Evolutionary conservation across 441 rosid genomes (phyloP).

Genomic region (Pelargonium fulgidum): DNA sequence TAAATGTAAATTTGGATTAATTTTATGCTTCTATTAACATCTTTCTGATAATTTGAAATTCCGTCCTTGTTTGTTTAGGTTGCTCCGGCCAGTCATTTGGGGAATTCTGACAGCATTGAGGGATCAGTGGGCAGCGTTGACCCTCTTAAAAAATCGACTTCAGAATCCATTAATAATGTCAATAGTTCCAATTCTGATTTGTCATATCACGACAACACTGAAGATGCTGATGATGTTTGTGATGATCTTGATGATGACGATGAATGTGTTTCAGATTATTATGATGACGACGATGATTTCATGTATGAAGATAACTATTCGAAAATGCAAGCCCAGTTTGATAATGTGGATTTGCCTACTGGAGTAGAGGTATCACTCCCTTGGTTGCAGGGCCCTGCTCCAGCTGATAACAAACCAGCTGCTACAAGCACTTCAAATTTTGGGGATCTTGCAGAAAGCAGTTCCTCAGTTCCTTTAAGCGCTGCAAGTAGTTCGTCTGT

Average conservation of each 20-base stretch:
- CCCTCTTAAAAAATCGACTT: slow-evolving; percentile 28
- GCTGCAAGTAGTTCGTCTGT: slow-evolving; percentile 6
- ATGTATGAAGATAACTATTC: slow-evolving; percentile 32
- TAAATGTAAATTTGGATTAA: too few species aligned
- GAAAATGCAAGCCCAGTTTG: slow-evolving; percentile 40
- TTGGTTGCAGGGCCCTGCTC: slow-evolving; percentile 37
- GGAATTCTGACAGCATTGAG: slow-evolving; percentile 18
- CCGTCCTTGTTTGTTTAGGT: slow-evolving; percentile 23
- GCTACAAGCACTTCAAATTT: slow-evolving; percentile 16
- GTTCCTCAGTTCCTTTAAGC: slow-evolving; percentile 13
- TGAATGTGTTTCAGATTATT: slow-evolving; percentile 11
- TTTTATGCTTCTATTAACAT: too few species aligned
- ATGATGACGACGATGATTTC: slow-evolving; percentile 9
- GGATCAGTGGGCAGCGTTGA: slow-evolving; percentile 25
- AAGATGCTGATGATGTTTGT: slow-evolving; percentile 16
- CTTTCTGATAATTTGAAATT: too few species aligned
- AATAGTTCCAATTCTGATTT: slow-evolving; percentile 34
- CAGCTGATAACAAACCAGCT: slow-evolving; percentile 15
- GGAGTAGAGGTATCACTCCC: slow-evolving; percentile 46
- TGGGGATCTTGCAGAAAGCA: slow-evolving; percentile 16
- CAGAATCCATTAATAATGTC: slow-evolving; percentile 25
- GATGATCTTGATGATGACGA: slow-evolving; percentile 16
- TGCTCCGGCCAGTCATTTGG: slow-evolving; percentile 27
- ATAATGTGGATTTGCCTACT: slow-evolving; percentile 50
- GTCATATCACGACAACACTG: slow-evolving; percentile 24